phyloP scores from a whole-genome alignment of 768 basidiomycete species.

The Boletellus ananas region DNA sequence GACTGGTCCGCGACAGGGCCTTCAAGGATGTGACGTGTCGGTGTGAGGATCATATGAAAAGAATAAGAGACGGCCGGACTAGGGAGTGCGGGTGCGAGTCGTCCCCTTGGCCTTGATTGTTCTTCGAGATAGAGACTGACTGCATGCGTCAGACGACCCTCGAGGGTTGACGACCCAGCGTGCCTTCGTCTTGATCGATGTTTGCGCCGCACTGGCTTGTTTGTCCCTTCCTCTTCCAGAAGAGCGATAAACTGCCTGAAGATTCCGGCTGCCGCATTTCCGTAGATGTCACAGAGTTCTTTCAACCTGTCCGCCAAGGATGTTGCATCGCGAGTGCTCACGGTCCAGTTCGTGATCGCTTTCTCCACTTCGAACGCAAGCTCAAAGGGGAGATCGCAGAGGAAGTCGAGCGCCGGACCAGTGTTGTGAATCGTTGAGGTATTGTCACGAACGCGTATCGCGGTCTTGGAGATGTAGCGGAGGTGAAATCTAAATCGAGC shows the following conservation, averaged over 20 bases:
- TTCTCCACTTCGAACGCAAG: slow-evolving; percentile 40
- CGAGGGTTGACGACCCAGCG: slow-evolving; percentile 6
- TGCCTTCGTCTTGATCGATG: not conserved
- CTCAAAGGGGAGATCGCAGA: slow-evolving; percentile 29
- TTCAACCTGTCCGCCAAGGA: slow-evolving; percentile 18
- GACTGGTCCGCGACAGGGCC: slow-evolving; percentile 38
- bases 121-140: slow-evolving; percentile 19
- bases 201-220: not conserved
- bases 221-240: slow-evolving; percentile 14
- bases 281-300: slow-evolving; percentile 15
- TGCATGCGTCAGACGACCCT: slow-evolving; percentile 16
- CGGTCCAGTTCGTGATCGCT: slow-evolving; percentile 27
- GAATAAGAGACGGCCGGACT: slow-evolving; percentile 27
- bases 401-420: slow-evolving; percentile 18
- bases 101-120: slow-evolving; percentile 22
- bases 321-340: slow-evolving; percentile 22
- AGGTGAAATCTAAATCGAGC: slow-evolving; percentile 22
- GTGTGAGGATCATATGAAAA: slow-evolving; percentile 39
- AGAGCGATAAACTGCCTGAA: slow-evolving; percentile 19
- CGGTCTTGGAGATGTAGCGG: not conserved
- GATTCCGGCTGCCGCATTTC: slow-evolving; percentile 19
- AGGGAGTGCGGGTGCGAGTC: slow-evolving; percentile 19
- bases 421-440: slow-evolving; percentile 3
- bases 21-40: slow-evolving; percentile 36
- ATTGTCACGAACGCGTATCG: slow-evolving; percentile 19